These are phyloP conservation scores for Leishmania tropica DNA, from an alignment of 208 protist genomes.

Conservation along the genomic window DNA sequence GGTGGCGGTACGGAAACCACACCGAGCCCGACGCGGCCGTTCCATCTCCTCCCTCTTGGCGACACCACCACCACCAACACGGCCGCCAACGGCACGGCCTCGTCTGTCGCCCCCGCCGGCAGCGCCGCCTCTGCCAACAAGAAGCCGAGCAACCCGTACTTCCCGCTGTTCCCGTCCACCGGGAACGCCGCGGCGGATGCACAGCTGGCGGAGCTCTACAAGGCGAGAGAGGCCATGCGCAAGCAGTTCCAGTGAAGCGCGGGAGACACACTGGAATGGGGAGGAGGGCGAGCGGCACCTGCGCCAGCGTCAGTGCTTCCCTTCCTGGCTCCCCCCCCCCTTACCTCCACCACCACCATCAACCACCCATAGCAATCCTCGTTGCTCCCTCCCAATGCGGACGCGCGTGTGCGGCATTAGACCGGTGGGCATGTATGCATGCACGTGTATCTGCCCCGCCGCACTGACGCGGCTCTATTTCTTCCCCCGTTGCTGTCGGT, in stretches of 20 bases:
- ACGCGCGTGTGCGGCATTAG: too few relatives aligned
- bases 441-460: too few relatives aligned
- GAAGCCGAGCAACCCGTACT: constrained; percentile 58
- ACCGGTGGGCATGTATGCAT: too few relatives aligned
- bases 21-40: constrained; percentile 20
- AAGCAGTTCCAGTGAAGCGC: constrained; percentile 35
- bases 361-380: not conserved
- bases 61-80: not conserved
- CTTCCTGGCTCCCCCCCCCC: not conserved
- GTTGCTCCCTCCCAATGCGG: not conserved
- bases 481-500: too few relatives aligned
- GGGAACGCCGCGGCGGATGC: constrained; percentile 77
- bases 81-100: not conserved
- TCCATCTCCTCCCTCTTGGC: constrained; percentile 23
- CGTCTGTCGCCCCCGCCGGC: not conserved
- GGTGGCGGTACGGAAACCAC: not conserved
- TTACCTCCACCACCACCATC: not conserved
- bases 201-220: constrained; percentile 78
- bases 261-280: not conserved
- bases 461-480: too few relatives aligned
- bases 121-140: not conserved
- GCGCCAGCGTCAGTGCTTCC: not conserved
- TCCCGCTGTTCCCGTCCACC: constrained; percentile 64
- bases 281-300: not conserved
- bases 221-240: constrained; percentile 71